A percentile compares a stretch with the other conserved stretches of the same genome.
Evolutionary conservation across 2,329 filamentous ascomycete genomes (phyloP).

Genomic region (Mollisia scopiformis): DNA sequence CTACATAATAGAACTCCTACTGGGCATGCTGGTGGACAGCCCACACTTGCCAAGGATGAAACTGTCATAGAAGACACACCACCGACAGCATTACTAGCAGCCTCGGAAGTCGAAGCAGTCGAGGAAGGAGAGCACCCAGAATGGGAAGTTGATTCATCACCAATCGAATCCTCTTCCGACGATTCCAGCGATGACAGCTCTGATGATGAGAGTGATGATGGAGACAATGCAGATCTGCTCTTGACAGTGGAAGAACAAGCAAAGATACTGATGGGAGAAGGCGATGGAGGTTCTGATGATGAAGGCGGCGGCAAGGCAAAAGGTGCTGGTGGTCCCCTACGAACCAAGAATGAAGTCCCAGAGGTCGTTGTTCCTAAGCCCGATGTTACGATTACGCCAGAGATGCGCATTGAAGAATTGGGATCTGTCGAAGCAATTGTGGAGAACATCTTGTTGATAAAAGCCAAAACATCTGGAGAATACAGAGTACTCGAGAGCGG

Average conservation of each 20-base stretch:
- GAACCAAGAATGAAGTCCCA: constrained; percentile 79
- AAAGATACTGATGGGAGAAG: constrained; percentile 81
- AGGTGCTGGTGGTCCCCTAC: constrained; percentile 53
- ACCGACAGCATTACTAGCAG: not conserved
- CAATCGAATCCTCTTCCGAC: constrained; percentile 69
- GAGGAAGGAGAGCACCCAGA: constrained; percentile 60
- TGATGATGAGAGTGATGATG: constrained; percentile 55
- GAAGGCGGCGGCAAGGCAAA: constrained; percentile 59
- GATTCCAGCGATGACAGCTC: constrained; percentile 56
- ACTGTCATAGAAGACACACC: not conserved
- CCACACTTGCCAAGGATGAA: not conserved
- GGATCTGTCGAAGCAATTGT: constrained; percentile 78
- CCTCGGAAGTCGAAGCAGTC: not conserved
- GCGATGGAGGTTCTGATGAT: constrained; percentile 73
- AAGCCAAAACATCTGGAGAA: constrained; percentile 77
- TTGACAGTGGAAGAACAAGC: constrained; percentile 83
- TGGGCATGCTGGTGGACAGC: not conserved
- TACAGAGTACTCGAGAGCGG: constrained; percentile 84
- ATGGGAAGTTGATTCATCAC: constrained; percentile 83
- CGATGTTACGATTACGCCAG: constrained; percentile 73
- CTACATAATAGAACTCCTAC: not conserved
- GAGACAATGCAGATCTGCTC: constrained; percentile 67
- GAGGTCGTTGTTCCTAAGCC: constrained; percentile 73
- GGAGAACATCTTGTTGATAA: constrained; percentile 77
- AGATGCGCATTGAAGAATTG: constrained; percentile 77